Conservation (phyloP, 345 rosid genomes). For the Euphorbia peplus region DNA sequence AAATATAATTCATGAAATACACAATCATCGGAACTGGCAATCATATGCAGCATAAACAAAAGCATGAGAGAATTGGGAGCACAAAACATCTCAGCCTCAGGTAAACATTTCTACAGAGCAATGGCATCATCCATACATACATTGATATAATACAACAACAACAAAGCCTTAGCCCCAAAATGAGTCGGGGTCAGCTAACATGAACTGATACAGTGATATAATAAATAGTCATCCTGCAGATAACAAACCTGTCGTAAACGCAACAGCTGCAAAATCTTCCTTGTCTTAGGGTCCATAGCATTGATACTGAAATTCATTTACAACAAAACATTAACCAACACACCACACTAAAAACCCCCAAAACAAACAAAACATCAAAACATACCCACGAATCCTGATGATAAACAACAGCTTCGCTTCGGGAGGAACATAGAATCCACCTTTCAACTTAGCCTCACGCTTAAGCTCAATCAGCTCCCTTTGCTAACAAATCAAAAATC, state of each 20-base stretch:
- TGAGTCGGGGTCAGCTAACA: too few species aligned
- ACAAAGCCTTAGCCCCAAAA: too few species aligned
- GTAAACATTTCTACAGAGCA: background rate
- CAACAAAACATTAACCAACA: background rate
- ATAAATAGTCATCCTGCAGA: background rate
- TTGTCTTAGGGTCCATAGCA: constrained; percentile 82
- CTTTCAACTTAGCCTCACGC: constrained; percentile 28
- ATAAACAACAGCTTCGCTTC: constrained; percentile 28
- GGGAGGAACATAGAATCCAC: constrained; percentile 29
- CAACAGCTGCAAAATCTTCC: constrained; percentile 86
- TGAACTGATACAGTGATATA: background rate
- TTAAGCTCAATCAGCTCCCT: constrained; percentile 17
- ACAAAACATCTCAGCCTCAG: background rate
- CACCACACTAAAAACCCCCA: background rate
- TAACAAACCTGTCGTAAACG: constrained; percentile 79
- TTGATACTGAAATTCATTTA: constrained; percentile 53
- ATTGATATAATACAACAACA: too few species aligned
- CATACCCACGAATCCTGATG: constrained; percentile 26
- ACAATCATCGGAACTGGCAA: background rate
- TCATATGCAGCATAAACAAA: background rate
- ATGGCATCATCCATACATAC: too few species aligned
- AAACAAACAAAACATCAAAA: background rate
- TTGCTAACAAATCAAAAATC: background rate
- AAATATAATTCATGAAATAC: background rate
- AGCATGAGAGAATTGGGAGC: background rate